Evolutionary conservation across 345 rosid species (phyloP).

Genomic region (Populus tremula): DNA sequence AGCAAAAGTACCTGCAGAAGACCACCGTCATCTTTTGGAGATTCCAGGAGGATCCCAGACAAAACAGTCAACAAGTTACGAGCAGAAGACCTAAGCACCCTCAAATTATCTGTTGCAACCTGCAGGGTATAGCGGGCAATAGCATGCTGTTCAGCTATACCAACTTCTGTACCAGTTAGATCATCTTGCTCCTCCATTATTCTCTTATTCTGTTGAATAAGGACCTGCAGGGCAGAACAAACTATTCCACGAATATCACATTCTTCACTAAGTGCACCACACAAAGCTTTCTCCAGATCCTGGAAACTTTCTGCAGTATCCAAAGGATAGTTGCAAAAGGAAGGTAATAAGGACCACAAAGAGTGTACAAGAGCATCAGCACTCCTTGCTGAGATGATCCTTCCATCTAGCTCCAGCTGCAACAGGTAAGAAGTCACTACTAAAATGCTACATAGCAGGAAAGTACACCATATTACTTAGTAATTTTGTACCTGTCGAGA

Average conservation of each 20-base stretch:
- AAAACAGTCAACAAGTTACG: slow-evolving; percentile 57
- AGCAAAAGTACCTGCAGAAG: slow-evolving; percentile 63
- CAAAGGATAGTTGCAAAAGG: slow-evolving; percentile 80
- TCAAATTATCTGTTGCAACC: slow-evolving; percentile 58
- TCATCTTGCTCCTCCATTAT: slow-evolving; percentile 41
- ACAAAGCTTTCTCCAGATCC: slow-evolving; percentile 51
- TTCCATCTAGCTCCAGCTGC: slow-evolving; percentile 79
- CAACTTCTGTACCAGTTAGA: slow-evolving; percentile 32
- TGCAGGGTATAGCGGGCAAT: slow-evolving; percentile 45
- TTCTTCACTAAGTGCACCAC: slow-evolving; percentile 58
- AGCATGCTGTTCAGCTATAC: slow-evolving; percentile 52
- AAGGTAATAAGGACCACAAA: slow-evolving; percentile 86
- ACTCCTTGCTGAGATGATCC: slow-evolving; percentile 54
- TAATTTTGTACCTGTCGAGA: slow-evolving; percentile 51
- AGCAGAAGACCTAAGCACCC: slow-evolving; percentile 55
- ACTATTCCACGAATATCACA: slow-evolving; percentile 61
- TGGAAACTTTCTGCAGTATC: slow-evolving; percentile 75
- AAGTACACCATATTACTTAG: not conserved
- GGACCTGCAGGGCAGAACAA: slow-evolving; percentile 67
- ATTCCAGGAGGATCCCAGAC: slow-evolving; percentile 62
- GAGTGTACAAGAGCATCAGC: slow-evolving; percentile 70
- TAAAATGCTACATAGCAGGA: slow-evolving; percentile 10
- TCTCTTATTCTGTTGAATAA: slow-evolving; percentile 69
- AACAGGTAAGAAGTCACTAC: slow-evolving; percentile 26
- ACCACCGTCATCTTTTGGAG: slow-evolving; percentile 81